A percentile compares a stretch with the other conserved stretches of the same genome.
phyloP scores from a whole-genome alignment of 2,329 filamentous ascomycete genomes.

The Eurotiales sp. region DNA sequence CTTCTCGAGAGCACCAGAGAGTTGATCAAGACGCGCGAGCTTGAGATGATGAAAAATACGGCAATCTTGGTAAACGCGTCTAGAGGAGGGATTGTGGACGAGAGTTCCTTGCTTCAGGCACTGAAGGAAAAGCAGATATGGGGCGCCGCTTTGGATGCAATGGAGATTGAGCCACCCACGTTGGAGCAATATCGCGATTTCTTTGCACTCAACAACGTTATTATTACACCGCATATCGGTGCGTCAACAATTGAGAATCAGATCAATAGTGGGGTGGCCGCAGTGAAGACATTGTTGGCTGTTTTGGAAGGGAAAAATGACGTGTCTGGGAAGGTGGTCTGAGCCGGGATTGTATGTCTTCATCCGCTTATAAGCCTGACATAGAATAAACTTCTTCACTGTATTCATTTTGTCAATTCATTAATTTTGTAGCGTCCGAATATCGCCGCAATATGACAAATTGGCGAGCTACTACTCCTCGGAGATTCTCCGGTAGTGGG shows the following conservation, averaged over 20 bases:
- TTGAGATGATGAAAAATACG: slow-evolving; percentile 30
- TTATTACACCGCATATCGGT: slow-evolving; percentile 27
- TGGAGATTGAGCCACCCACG: slow-evolving; percentile 34
- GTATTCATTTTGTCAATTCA: background rate
- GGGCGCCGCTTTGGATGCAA: slow-evolving; percentile 35
- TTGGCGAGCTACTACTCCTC: too few relatives aligned
- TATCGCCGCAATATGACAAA: background rate
- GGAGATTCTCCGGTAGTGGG: background rate
- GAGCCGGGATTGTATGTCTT: too few relatives aligned
- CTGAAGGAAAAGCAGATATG: slow-evolving; percentile 28
- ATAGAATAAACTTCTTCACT: background rate
- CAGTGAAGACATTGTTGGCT: background rate
- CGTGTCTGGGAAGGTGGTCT: background rate
- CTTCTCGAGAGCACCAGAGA: slow-evolving; percentile 25
- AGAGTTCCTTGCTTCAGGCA: slow-evolving; percentile 26
- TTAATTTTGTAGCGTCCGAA: background rate
- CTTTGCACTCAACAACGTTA: slow-evolving; percentile 24
- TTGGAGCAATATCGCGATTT: slow-evolving; percentile 27
- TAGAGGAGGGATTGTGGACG: slow-evolving; percentile 34
- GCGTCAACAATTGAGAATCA: background rate
- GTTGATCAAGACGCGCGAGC: slow-evolving; percentile 27
- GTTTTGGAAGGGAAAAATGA: background rate
- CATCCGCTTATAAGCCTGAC: background rate
- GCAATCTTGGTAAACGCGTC: slow-evolving; percentile 33
- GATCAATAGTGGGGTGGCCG: background rate